These are phyloP conservation scores for Hypsizygus ulmarius DNA, from an alignment of 1,284 basidiomycete genomes.

Conservation along the genomic window DNA sequence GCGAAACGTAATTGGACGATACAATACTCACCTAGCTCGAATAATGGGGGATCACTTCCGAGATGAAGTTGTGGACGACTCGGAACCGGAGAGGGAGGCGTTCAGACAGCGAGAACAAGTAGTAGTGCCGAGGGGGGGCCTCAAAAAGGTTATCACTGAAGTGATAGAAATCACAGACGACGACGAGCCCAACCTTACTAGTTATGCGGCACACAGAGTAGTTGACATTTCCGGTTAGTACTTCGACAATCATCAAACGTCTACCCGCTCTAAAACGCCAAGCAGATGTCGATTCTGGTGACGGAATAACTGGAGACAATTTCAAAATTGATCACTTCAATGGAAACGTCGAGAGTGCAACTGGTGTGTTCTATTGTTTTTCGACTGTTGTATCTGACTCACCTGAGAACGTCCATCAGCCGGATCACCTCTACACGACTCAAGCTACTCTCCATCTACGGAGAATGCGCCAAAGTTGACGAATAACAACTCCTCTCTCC, in stretches of 20 bases:
- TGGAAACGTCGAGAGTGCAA: too few species aligned
- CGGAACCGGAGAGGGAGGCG: slow-evolving; percentile 63
- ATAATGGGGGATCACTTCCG: slow-evolving; percentile 10
- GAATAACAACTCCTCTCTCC: neutral
- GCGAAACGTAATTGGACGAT: neutral
- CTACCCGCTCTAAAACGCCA: neutral
- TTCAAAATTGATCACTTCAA: too few species aligned
- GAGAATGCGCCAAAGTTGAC: neutral
- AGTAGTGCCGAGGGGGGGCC: slow-evolving; percentile 14
- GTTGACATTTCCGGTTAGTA: slow-evolving; percentile 2
- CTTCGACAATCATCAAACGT: neutral
- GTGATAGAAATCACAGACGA: slow-evolving; percentile 26
- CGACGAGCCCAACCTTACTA: slow-evolving; percentile 7
- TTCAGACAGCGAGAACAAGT: slow-evolving; percentile 30
- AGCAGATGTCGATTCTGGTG: neutral
- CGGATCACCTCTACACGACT: too few species aligned
- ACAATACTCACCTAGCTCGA: neutral
- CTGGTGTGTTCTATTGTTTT: too few species aligned
- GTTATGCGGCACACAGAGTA: neutral
- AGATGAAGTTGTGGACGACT: slow-evolving; percentile 58
- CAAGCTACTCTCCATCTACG: neutral
- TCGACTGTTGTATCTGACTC: too few species aligned
- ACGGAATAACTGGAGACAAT: too few species aligned
- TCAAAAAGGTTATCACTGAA: slow-evolving; percentile 6
- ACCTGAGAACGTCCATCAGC: too few species aligned